Evolutionary conservation across 2,329 filamentous ascomycete genomes (phyloP).

Genomic region (Fusarium sp.): DNA sequence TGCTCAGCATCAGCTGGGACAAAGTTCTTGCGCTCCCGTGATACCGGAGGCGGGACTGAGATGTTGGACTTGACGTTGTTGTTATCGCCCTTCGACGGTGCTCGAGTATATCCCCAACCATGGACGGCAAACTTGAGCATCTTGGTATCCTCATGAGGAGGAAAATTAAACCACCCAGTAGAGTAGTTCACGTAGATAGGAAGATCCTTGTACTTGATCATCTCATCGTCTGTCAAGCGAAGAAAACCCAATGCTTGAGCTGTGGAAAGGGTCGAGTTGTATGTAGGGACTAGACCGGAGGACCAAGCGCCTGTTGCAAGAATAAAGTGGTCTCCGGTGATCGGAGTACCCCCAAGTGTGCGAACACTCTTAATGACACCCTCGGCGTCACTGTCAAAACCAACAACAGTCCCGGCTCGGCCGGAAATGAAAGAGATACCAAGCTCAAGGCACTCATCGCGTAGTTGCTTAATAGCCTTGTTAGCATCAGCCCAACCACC

Average conservation of each 20-base stretch:
- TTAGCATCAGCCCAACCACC: conserved; percentile 36
- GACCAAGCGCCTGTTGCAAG: conserved; percentile 33
- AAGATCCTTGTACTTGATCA: conserved; percentile 23
- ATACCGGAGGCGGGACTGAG: conserved; percentile 11
- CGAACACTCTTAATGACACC: conserved; percentile 1
- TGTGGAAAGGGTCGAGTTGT: conserved; percentile 32
- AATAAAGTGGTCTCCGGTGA: conserved; percentile 24
- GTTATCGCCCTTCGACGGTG: background rate
- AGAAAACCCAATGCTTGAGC: conserved; percentile 33
- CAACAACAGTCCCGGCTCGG: conserved; percentile 18
- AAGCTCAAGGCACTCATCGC: conserved; percentile 29
- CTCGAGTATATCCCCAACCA: conserved; percentile 36
- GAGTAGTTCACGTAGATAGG: conserved; percentile 38
- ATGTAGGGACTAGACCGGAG: conserved; percentile 4
- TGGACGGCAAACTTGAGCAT: conserved; percentile 37
- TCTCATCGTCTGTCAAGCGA: conserved; percentile 24
- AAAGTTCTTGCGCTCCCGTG: conserved; percentile 26
- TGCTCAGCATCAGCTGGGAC: conserved; percentile 25
- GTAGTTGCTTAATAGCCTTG: conserved; percentile 29
- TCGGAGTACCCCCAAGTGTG: background rate
- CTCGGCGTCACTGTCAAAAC: conserved; percentile 5
- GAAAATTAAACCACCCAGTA: conserved; percentile 41
- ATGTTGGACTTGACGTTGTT: background rate
- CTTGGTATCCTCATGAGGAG: conserved; percentile 30
- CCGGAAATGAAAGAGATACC: conserved; percentile 31